Evolutionary conservation across 176 grass and related monocot genomes (phyloP).

Genomic region (Ensete ventricosum): DNA sequence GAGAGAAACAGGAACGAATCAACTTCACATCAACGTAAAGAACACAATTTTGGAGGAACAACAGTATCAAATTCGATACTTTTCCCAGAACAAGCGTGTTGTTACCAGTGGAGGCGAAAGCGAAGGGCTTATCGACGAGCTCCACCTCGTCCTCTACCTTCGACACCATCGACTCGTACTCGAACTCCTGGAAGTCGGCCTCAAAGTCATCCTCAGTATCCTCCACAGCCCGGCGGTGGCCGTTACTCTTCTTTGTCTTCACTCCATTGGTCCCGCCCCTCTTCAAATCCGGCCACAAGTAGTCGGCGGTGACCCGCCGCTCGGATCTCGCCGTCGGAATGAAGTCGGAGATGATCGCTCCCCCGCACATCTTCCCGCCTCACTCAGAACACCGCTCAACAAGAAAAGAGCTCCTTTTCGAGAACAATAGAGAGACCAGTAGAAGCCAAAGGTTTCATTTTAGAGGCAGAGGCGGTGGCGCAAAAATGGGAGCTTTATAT

Average conservation of each 20-base stretch:
- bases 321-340: slow-evolving; percentile 14
- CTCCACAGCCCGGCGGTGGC: slow-evolving; percentile 22
- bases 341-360: slow-evolving; percentile 46
- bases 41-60: not conserved
- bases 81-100: slow-evolving; percentile 25
- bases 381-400: not conserved
- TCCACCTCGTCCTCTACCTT: slow-evolving; percentile 26
- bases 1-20: not conserved
- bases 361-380: slow-evolving; percentile 64
- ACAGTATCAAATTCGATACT: not conserved
- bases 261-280: slow-evolving; percentile 25
- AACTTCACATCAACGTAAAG: not conserved
- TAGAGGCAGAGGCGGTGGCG: too few relatives aligned
- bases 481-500: not conserved
- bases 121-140: slow-evolving; percentile 22
- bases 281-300: slow-evolving; percentile 59
- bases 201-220: slow-evolving; percentile 47
- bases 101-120: slow-evolving; percentile 23
- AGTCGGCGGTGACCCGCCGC: slow-evolving; percentile 32
- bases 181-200: slow-evolving; percentile 61
- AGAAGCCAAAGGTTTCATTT: too few relatives aligned
- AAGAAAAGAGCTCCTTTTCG: not conserved
- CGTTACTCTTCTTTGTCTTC: slow-evolving; percentile 25
- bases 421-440: not conserved
- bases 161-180: slow-evolving; percentile 32